Evolutionary conservation across 768 basidiomycete genomes (phyloP).

Genomic region (Tubosaeta sp.): DNA sequence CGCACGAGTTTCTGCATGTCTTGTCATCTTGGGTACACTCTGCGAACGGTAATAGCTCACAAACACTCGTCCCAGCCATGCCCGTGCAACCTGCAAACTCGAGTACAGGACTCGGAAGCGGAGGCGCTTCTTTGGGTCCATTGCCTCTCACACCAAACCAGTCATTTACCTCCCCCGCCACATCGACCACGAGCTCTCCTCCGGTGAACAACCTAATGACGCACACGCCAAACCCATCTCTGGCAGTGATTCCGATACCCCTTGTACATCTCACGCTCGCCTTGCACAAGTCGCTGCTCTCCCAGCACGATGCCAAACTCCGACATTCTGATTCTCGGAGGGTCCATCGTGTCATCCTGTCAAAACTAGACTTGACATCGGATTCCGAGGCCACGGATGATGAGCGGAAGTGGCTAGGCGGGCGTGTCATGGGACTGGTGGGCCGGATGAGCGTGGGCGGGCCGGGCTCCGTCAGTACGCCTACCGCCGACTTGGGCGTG

Average conservation of each 20-base stretch:
- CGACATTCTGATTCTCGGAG: conserved; percentile 50
- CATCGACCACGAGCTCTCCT: conserved; percentile 6
- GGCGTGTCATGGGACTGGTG: conserved; percentile 37
- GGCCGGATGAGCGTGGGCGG: conserved; percentile 35
- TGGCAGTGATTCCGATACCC: not conserved
- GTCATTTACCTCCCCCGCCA: conserved; percentile 2
- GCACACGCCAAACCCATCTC: conserved; percentile 12
- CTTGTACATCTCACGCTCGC: conserved; percentile 23
- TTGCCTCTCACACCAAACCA: conserved; percentile 13
- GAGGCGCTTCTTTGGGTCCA: conserved; percentile 14
- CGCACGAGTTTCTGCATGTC: conserved; percentile 49
- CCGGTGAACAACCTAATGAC: conserved; percentile 3
- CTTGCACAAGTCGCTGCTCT: conserved; percentile 19
- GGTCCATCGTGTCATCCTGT: conserved; percentile 58
- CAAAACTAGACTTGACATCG: conserved; percentile 45
- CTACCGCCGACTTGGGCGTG: conserved; percentile 48
- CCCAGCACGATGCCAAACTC: conserved; percentile 26
- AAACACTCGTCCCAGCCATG: conserved; percentile 28
- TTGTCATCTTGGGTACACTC: conserved; percentile 34
- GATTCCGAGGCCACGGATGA: conserved; percentile 31
- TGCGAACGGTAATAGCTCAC: conserved; percentile 11
- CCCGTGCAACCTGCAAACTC: conserved; percentile 14
- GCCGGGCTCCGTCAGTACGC: conserved; percentile 40
- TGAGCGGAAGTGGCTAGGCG: conserved; percentile 29
- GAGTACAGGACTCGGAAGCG: conserved; percentile 9